Evolutionary conservation across 805 yeast species (phyloP).

Genomic region (Saccharomycopsis sp.): DNA sequence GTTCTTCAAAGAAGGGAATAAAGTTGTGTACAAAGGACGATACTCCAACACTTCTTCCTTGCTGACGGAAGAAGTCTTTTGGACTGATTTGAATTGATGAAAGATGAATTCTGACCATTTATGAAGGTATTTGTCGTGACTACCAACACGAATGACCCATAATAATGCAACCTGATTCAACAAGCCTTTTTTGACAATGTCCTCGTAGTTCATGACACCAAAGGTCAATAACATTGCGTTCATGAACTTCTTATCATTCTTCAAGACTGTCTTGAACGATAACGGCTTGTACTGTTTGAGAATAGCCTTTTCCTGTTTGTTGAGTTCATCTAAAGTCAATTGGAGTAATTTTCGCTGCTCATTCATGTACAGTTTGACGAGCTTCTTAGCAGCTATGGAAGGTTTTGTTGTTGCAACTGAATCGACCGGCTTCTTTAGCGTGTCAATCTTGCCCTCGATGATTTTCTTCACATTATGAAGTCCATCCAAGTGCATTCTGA

Average conservation of each 20-base stretch:
- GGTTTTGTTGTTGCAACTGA: conserved; percentile 10
- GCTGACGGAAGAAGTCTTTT: conserved; percentile 35
- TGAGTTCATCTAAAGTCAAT: conserved; percentile 38
- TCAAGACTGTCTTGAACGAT: conserved; percentile 52
- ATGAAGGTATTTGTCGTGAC: conserved; percentile 32
- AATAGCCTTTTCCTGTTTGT: conserved; percentile 39
- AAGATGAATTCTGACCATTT: conserved; percentile 37
- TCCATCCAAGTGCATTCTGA: conserved; percentile 58
- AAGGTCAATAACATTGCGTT: conserved; percentile 49
- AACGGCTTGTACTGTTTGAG: conserved; percentile 42
- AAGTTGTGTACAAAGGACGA: conserved; percentile 44
- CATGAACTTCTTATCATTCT: conserved; percentile 46
- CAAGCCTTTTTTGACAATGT: conserved; percentile 40
- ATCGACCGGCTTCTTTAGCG: conserved; percentile 31
- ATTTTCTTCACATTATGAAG: conserved; percentile 46
- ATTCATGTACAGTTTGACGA: conserved; percentile 40
- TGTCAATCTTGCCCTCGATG: conserved; percentile 41
- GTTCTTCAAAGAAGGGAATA: conserved; percentile 42
- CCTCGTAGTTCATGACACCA: conserved; percentile 52
- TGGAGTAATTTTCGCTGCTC: conserved; percentile 46
- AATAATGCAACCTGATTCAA: conserved; percentile 54
- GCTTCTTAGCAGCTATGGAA: conserved; percentile 24
- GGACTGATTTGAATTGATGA: conserved; percentile 33
- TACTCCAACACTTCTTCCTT: conserved; percentile 51
- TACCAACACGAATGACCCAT: conserved; percentile 57